Base-by-base conservation (phyloP, 2,329 filamentous ascomycete species). In the Fusarium hainanense region DNA sequence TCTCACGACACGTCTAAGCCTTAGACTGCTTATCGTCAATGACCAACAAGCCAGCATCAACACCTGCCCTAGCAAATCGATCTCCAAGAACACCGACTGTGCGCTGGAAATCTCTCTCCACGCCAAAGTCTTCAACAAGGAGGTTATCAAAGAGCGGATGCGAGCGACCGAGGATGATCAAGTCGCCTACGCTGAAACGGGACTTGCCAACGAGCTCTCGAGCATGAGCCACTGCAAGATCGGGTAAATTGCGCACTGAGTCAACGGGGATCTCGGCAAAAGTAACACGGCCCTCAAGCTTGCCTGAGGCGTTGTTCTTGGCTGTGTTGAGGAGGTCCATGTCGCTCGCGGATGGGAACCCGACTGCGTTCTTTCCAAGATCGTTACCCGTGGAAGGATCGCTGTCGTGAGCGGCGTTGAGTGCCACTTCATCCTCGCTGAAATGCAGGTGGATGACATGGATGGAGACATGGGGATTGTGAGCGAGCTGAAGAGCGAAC, bases 401-500 rank as follows among this genome's bases (percentile, higher is more conserved):
- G 32, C 49, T 66, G 4, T 57, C 50, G 3, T 59, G 48, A 1
- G 56, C 25, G 2, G 20, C 12, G 21, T 66, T 58, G 9, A 30
- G n/a, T 27, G 65, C 69, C 2, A 51, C 28, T 5, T 71, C 69
- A 1, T 75, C 72, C 4, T 75, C 70, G 34, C 48, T 54, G 12
- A 74, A 69, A 23, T 47, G 42, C n/a, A 81, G 72, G 32, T 79
- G 89, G 2, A 92, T 83, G 32, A 98, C 86, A 0, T 92, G 95
- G 1, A 90, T 93, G 0, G 93, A 94, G 27, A 97, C 89, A 44
- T 92, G 88, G 6, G 88, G 86, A 74, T 94, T 96, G 77, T 91
- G 89, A 1, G 91, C 93, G 1, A 99, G 85, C 75, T 98, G 95
- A 5, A 98, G 84, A 5, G 95, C 91, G 25, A 98, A 88, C 2